Conservation (phyloP, 345 rosid species). For the Eucalyptus leucophloia region DNA sequence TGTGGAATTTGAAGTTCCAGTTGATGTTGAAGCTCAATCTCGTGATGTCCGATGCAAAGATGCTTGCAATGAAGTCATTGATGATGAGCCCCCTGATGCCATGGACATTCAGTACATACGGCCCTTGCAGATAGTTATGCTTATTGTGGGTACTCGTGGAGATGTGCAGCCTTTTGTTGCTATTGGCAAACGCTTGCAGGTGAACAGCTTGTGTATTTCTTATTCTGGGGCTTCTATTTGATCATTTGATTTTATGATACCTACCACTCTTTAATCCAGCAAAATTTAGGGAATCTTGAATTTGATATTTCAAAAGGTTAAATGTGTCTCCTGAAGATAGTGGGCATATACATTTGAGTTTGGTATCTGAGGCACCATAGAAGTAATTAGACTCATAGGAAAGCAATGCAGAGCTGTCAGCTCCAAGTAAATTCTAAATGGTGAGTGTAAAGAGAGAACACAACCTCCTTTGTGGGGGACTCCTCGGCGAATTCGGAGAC, state of each 20-base stretch:
- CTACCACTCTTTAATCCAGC: neutral
- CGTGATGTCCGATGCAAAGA: conserved; percentile 19
- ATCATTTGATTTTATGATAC: neutral
- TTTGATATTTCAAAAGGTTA: neutral
- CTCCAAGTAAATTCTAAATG: neutral
- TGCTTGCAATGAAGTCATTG: conserved; percentile 13
- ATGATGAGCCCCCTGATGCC: conserved; percentile 59
- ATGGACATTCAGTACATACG: conserved; percentile 49
- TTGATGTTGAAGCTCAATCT: conserved; percentile 50
- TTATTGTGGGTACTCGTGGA: conserved; percentile 77
- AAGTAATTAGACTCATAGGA: neutral
- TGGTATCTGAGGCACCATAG: neutral
- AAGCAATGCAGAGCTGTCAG: neutral
- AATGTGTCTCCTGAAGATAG: neutral
- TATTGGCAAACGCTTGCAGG: conserved; percentile 80
- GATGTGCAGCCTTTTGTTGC: conserved; percentile 94
- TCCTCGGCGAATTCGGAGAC: neutral
- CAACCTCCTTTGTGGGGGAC: neutral
- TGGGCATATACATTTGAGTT: neutral
- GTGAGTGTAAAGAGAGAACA: neutral
- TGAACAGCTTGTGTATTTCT: neutral
- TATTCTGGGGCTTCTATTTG: neutral
- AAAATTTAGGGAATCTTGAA: neutral
- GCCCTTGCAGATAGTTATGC: conserved; percentile 63
- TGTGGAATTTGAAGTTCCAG: conserved; percentile 83